Base-by-base conservation (phyloP, 371 early-diverging fungal genomes). In the Neoconidiobolus thromboides region DNA sequence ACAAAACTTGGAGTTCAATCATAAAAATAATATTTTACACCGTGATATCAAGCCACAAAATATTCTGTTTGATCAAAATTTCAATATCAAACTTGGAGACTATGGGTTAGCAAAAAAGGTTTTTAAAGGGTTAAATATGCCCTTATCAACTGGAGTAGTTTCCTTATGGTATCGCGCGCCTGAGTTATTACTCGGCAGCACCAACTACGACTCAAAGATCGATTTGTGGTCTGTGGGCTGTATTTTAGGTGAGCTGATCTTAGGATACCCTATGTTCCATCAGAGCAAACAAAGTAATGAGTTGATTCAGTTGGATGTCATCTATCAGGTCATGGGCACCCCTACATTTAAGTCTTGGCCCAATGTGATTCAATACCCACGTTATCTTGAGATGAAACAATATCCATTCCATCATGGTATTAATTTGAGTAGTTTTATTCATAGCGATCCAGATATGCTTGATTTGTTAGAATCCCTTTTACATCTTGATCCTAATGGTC, bases 211-310 rank as follows among this genome's bases (percentile, higher is more conserved):
- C 2, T 89, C 86, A 4, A 86, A 83, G 3, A 83, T 97, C 50
- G 99, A 98, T n/a, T 92, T 99, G 57, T 99, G 99, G 99, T 92
- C 93, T 10, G 86, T 91, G 1, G 99, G 99, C 2, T 99, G 98
- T 72, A 98, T 97, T 67, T 82, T 96, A 79, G 91, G 91, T 48
- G 98, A 96, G 67, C 93, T 91, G 88, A 86, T 78, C 62, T 75
- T 85, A 2, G 95, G 98, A 1, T 69, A 87, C 44, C 96, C 99
- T 1, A 71, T 99, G 43, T 99, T 97, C 69, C 90, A 26, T 26
- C 26, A 26, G 26, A 26, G 26, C 26, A 26, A 26, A 26, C 26
- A 26, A 26, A 26, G 26, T 26, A 26, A 26, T 26, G 26, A 26
- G 26, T 26, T 26, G 26, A 26, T 26, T 26, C 26, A 26, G 26